Conservation (phyloP, 306 rosid species). For the Elaeagnus macrophylla region DNA sequence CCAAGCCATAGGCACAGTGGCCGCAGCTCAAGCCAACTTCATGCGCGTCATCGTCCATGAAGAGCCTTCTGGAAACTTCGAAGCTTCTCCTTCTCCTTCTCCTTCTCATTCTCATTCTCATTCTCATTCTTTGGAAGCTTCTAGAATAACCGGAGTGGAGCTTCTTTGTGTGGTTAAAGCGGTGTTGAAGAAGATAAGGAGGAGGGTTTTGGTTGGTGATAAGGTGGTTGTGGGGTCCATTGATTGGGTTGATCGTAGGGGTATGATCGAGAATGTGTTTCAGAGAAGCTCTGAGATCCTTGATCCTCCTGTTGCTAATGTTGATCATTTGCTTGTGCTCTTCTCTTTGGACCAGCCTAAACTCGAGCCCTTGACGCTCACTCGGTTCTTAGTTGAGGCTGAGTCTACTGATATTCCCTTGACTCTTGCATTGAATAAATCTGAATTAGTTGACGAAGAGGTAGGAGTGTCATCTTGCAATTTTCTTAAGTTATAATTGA, state of each 20-base stretch:
- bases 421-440: constrained; percentile 70
- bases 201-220: constrained; percentile 89
- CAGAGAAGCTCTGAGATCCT: constrained; percentile 62
- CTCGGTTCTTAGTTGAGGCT: constrained; percentile 71
- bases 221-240: constrained; percentile 80
- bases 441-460: constrained; percentile 74
- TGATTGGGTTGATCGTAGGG: constrained; percentile 88
- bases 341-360: constrained; percentile 80
- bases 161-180: constrained; percentile 77
- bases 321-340: constrained; percentile 66
- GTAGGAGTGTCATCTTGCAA: constrained; percentile 21
- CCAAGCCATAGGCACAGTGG: constrained; percentile 80
- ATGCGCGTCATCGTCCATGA: constrained; percentile 81
- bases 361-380: constrained; percentile 63
- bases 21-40: constrained; percentile 93
- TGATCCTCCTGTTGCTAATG: constrained; percentile 93
- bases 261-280: constrained; percentile 78
- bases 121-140: constrained; percentile 5
- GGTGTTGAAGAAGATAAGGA: constrained; percentile 77
- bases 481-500: not conserved
- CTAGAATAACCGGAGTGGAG: constrained; percentile 40
- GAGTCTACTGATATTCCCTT: constrained; percentile 76
- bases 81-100: too few relatives aligned
- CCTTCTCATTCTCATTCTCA: too few relatives aligned
- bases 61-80: constrained; percentile 28